Evolutionary conservation across 768 basidiomycete species (phyloP).

Genomic region (Hygrophorus russula): DNA sequence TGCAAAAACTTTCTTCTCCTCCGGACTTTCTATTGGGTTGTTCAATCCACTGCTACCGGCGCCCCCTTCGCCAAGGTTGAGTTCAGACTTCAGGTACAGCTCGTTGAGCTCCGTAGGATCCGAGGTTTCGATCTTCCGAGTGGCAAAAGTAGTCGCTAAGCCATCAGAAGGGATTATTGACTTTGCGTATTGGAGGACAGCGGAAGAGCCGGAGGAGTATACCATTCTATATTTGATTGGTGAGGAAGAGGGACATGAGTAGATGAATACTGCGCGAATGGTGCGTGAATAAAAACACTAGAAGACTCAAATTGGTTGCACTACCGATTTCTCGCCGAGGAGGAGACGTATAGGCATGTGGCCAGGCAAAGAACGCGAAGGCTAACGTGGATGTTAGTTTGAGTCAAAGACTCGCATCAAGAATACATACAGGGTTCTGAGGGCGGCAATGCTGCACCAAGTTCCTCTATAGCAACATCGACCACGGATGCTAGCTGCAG

Average conservation of each 20-base stretch:
- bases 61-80: slow-evolving; percentile 25
- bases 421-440: slow-evolving; percentile 37
- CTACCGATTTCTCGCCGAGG: slow-evolving; percentile 52
- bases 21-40: slow-evolving; percentile 6
- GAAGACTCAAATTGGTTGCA: background rate
- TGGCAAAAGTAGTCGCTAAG: slow-evolving; percentile 27
- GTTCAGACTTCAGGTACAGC: slow-evolving; percentile 45
- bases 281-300: background rate
- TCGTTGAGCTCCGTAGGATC: slow-evolving; percentile 66
- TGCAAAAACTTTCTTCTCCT: slow-evolving; percentile 46
- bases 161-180: slow-evolving; percentile 32
- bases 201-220: slow-evolving; percentile 62
- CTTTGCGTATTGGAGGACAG: slow-evolving; percentile 48
- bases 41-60: slow-evolving; percentile 3
- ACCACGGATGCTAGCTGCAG: slow-evolving; percentile 32
- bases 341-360: slow-evolving; percentile 26
- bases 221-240: slow-evolving; percentile 84
- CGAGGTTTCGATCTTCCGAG: slow-evolving; percentile 74
- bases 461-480: slow-evolving; percentile 27
- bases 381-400: background rate
- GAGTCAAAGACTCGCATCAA: background rate
- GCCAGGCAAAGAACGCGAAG: slow-evolving; percentile 63
- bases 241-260: slow-evolving; percentile 76
- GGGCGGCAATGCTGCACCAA: slow-evolving; percentile 39
- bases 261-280: slow-evolving; percentile 64